These are phyloP conservation scores for Termitomyces sp. DNA, from an alignment of 768 basidiomycete genomes.

Conservation along the genomic window DNA sequence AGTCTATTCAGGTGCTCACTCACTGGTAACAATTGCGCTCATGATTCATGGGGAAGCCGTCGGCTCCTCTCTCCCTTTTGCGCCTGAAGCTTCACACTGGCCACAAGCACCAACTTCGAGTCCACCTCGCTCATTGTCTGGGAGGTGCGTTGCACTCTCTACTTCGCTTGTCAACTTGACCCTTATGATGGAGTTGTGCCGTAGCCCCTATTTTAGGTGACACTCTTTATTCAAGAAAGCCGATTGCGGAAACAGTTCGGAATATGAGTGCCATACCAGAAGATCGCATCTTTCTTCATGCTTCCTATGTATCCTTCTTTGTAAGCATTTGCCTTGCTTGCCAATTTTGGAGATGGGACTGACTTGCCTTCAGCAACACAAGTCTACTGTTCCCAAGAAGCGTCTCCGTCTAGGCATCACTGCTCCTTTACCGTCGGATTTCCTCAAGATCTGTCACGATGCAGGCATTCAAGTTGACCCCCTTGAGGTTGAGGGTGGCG, in stretches of 20 bases:
- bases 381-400: slow-evolving; percentile 37
- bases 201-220: slow-evolving; percentile 71
- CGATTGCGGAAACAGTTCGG: slow-evolving; percentile 22
- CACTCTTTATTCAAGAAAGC: slow-evolving; percentile 40
- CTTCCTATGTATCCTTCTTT: slow-evolving; percentile 52
- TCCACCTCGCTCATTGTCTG: slow-evolving; percentile 54
- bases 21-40: neutral
- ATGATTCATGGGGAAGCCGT: slow-evolving; percentile 18
- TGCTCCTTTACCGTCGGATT: slow-evolving; percentile 58
- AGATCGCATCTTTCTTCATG: slow-evolving; percentile 58
- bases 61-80: slow-evolving; percentile 53
- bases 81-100: slow-evolving; percentile 57
- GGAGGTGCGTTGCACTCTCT: slow-evolving; percentile 31
- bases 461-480: slow-evolving; percentile 38
- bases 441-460: slow-evolving; percentile 45
- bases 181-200: neutral
- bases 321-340: slow-evolving; percentile 37
- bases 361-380: slow-evolving; percentile 42
- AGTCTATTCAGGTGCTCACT: too few relatives aligned
- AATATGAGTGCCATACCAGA: slow-evolving; percentile 29
- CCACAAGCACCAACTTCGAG: slow-evolving; percentile 68
- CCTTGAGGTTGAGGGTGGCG: slow-evolving; percentile 37
- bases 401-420: slow-evolving; percentile 50
- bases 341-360: neutral
- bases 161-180: neutral